Evolutionary conservation across 2,329 filamentous ascomycete species (phyloP).

Genomic region (Aspergillus glaucus): DNA sequence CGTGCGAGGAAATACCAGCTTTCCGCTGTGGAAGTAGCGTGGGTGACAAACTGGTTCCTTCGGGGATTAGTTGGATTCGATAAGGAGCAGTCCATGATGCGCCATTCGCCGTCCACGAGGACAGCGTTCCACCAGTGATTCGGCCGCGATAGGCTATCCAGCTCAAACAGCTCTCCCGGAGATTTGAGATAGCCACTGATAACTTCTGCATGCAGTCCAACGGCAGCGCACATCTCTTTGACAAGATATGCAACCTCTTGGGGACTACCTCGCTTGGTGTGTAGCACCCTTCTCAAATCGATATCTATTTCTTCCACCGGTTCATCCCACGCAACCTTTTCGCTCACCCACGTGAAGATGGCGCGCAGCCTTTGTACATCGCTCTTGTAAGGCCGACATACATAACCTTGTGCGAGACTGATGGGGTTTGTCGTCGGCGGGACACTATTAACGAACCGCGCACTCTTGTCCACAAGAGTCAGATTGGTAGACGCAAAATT

Average conservation of each 20-base stretch:
- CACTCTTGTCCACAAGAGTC: conserved; percentile 87
- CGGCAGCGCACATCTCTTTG: conserved; percentile 85
- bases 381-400: conserved; percentile 89
- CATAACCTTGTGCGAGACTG: conserved; percentile 79
- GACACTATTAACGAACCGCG: conserved; percentile 78
- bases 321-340: conserved; percentile 92
- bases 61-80: conserved; percentile 86
- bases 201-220: conserved; percentile 80
- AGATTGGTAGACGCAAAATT: conserved; percentile 78
- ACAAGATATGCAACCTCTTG: conserved; percentile 86
- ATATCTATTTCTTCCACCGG: conserved; percentile 74
- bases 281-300: conserved; percentile 76
- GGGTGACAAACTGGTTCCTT: conserved; percentile 68
- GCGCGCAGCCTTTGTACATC: conserved; percentile 88
- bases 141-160: conserved; percentile 72
- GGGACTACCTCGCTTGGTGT: conserved; percentile 74
- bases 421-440: conserved; percentile 76
- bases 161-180: conserved; percentile 75
- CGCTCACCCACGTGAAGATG: conserved; percentile 96
- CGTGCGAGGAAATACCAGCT: conserved; percentile 89
- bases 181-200: conserved; percentile 85
- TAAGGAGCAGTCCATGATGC: conserved; percentile 89
- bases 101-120: conserved; percentile 89
- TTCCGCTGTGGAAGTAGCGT: conserved; percentile 65
- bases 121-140: conserved; percentile 99